Evolutionary conservation across 108 stramenopile species (phyloP), one percentile per base, ranked within the genome.

Genomic region (Nitzschia palea): DNA sequence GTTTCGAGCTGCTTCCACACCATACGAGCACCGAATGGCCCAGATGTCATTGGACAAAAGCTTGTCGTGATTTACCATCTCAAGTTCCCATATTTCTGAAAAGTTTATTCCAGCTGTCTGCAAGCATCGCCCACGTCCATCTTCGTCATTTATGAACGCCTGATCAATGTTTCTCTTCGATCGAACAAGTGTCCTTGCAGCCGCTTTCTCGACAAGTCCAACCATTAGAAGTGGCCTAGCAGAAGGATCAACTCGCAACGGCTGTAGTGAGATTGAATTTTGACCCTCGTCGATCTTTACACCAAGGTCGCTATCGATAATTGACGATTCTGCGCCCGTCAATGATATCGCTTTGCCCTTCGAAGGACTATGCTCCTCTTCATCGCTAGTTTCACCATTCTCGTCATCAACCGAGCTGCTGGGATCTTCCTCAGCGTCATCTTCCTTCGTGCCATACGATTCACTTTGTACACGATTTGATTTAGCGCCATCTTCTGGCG

Each of bases 31-130:
- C 55, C 91, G 69, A 43, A 97, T 82, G 20, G 78, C 91, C 88
- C 93, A 95, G 53, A 98, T 94, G 69, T 99, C 95, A 70, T 99
- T 99, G 22, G 95, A 94, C 37, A 85, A 55, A 8, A 98, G 67
- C 10, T 74, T 56, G 56, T 88, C 80, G 62, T 96, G 90, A 75
- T 96, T 91, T 5, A 98, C 91, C 62, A 82, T 85, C 20, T 84
- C 80, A 4, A 96, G 78, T 35, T 80, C 77, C 97, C 97, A 98
- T 25, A 97, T 80, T 23, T 97, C 95, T 44, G 81, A 79, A 68
- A 99, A 97, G 67, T 96, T 93, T 51, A 90, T 85, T 22, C 98
- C 98, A n/a, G 97, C 96, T 1, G 94, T 95, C 70, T 96, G 95
- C 15, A 98, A 73, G 70, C 95, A 86, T 44, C 82, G 75, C 15